Percentiles rank a stretch among this genome's conserved stretches.
Conservation (phyloP, 129 eudicot species). For the Cynara cardunculus region DNA sequence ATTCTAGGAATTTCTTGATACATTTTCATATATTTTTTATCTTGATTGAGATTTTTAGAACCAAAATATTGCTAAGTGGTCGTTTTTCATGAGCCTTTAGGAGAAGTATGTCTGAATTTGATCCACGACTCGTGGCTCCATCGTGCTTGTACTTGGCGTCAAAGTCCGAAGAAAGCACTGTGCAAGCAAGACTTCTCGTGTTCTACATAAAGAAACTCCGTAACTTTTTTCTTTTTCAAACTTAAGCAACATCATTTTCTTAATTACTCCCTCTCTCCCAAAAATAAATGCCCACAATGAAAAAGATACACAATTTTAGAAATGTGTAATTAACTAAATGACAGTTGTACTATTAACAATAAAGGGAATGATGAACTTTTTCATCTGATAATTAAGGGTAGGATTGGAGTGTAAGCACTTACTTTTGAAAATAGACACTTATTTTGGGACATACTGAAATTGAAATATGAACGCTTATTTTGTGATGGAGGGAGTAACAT, state of each 20-base stretch:
- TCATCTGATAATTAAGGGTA: neutral
- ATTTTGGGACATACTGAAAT: neutral
- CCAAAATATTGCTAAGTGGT: neutral
- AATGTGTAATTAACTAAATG: neutral
- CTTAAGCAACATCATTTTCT: neutral
- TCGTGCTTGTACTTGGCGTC: conserved; percentile 95
- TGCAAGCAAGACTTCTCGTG: conserved; percentile 89
- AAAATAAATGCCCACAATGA: neutral
- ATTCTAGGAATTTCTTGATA: neutral
- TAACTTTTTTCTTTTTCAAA: conserved; percentile 21
- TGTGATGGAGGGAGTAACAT: neutral
- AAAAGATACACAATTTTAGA: no score
- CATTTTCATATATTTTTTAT: neutral
- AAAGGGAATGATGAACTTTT: neutral
- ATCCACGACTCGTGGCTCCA: conserved; percentile 94
- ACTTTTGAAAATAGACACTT: neutral
- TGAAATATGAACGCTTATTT: neutral
- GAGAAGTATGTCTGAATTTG: conserved; percentile 81
- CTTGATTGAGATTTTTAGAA: neutral
- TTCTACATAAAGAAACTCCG: conserved; percentile 84
- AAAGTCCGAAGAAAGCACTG: conserved; percentile 97
- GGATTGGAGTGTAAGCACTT: neutral
- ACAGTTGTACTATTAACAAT: neutral
- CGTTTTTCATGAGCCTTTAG: conserved; percentile 32
- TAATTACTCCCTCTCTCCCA: neutral